Conservation (phyloP, 208 protist genomes). For the Trichomonas vaginalis region DNA sequence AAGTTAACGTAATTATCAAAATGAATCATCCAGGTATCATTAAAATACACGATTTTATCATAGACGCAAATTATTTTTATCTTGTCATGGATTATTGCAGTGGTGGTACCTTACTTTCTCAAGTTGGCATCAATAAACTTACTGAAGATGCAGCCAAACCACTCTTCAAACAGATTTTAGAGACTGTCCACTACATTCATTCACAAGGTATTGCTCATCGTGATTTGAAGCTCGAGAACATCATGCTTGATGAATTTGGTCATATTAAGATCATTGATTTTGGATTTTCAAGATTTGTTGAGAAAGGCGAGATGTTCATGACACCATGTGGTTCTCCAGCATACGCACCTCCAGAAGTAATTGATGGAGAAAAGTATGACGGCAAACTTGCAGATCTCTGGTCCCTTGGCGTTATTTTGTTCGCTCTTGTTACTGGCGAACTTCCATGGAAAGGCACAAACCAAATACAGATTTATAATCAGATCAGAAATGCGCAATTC, state of each 20-base stretch:
- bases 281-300: not conserved
- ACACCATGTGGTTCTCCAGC: not conserved
- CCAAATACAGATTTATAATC: not conserved
- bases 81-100: slow-evolving; percentile 32
- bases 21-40: not conserved
- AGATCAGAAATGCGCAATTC: not conserved
- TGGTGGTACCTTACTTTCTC: slow-evolving; percentile 21
- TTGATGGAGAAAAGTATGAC: not conserved
- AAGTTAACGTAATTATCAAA: not conserved
- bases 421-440: not conserved
- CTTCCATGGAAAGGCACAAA: not conserved
- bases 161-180: slow-evolving; percentile 22
- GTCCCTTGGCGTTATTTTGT: not conserved
- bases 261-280: not conserved
- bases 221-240: slow-evolving; percentile 21
- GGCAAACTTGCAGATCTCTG: not conserved
- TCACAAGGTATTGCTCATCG: slow-evolving; percentile 12
- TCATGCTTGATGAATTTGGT: not conserved
- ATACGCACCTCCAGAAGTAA: not conserved
- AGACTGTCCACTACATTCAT: slow-evolving; percentile 16
- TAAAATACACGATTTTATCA: not conserved
- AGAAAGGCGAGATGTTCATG: not conserved
- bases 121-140: slow-evolving; percentile 15
- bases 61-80: slow-evolving; percentile 14
- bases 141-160: not conserved